Conservation (phyloP, 2,329 filamentous ascomycete genomes). For the Aspergillus sp. region DNA sequence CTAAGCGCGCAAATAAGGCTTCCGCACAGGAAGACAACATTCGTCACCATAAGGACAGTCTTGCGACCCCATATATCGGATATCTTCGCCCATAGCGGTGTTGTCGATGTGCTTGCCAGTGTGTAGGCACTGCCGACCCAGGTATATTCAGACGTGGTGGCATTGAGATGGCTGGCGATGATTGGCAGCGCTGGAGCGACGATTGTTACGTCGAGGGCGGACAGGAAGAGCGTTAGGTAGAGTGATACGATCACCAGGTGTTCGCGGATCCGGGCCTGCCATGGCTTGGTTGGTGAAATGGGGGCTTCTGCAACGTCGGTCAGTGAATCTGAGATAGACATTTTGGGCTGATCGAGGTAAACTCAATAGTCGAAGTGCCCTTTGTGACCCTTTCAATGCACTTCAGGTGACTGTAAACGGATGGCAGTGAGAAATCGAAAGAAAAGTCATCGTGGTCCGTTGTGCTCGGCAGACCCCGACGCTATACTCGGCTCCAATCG, state of each 20-base stretch:
- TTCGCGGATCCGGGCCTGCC: not conserved
- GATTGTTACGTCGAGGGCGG: slow-evolving; percentile 26
- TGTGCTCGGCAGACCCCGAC: not conserved
- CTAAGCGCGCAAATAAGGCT: slow-evolving; percentile 58
- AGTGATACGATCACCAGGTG: not conserved
- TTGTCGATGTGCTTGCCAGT: slow-evolving; percentile 41
- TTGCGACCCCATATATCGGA: slow-evolving; percentile 63
- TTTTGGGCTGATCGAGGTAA: not conserved
- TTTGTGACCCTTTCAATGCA: not conserved
- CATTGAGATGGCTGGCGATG: slow-evolving; percentile 38
- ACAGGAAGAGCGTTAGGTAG: not conserved
- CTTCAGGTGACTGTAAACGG: not conserved
- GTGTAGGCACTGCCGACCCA: slow-evolving; percentile 46
- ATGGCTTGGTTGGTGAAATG: not conserved
- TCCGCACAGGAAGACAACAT: slow-evolving; percentile 61
- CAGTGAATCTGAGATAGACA: not conserved
- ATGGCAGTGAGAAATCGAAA: not conserved
- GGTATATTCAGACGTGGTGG: slow-evolving; percentile 40
- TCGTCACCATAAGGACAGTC: slow-evolving; percentile 58
- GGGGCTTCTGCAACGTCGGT: not conserved
- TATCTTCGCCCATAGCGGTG: slow-evolving; percentile 48
- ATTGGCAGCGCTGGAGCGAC: slow-evolving; percentile 43
- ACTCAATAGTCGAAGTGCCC: not conserved
- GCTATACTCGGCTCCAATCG: not conserved
- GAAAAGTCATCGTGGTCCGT: too few relatives aligned